phyloP scores from a whole-genome alignment of 805 yeast species.

The Saccharomyces eubayanus region DNA sequence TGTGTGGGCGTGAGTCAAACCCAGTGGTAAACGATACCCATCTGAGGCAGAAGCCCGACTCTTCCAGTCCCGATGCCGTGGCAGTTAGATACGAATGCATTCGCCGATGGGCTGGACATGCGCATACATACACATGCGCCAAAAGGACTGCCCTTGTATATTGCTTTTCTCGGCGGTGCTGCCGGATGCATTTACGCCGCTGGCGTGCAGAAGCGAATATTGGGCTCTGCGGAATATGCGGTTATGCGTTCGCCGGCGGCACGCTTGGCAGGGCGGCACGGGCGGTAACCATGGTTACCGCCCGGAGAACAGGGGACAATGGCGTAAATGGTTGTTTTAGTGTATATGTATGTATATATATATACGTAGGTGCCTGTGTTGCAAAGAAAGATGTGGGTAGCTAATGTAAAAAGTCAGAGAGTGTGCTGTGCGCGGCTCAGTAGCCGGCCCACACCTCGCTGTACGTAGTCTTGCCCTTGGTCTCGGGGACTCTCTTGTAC shows the following conservation, averaged over 20 bases:
- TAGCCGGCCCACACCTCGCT: slow-evolving; percentile 17
- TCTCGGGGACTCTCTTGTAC: slow-evolving; percentile 30
- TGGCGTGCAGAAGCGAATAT: not conserved
- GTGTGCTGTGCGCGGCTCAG: not conserved
- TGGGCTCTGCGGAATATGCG: not conserved
- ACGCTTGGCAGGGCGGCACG: not conserved
- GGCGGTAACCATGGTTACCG: not conserved
- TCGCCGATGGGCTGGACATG: not conserved
- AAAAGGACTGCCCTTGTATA: not conserved
- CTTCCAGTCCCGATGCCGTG: not conserved
- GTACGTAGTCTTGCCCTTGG: slow-evolving; percentile 16
- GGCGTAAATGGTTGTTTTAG: not conserved
- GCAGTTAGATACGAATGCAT: not conserved
- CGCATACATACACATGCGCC: not conserved
- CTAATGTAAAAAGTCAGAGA: not conserved
- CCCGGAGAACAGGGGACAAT: not conserved
- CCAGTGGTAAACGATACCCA: not conserved
- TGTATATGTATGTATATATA: not conserved
- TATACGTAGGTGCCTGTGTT: not conserved
- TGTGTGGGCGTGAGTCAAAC: not conserved
- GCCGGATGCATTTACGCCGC: not conserved
- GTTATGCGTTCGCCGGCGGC: not conserved
- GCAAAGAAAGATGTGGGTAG: not conserved
- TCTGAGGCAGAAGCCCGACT: not conserved
- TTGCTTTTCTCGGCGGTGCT: not conserved